Percentiles rank a stretch among this genome's conserved stretches.
Conservation (phyloP, 2,329 filamentous ascomycete species). For the Polytolypa hystricis region DNA sequence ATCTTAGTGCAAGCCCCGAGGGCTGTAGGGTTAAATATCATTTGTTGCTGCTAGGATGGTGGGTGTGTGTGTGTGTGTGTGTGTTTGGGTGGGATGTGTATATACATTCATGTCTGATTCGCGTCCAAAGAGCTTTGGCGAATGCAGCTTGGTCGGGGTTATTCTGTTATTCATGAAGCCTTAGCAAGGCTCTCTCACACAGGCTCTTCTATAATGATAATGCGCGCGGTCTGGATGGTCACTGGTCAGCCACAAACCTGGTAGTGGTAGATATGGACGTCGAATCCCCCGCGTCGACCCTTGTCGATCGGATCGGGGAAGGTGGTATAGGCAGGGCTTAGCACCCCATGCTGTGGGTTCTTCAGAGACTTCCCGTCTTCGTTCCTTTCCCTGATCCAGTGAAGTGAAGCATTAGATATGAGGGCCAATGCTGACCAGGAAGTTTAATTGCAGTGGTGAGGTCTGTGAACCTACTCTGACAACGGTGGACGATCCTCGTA, state of each 20-base stretch:
- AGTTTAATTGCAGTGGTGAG: neutral
- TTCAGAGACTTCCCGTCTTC: conserved; percentile 68
- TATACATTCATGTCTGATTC: conserved; percentile 68
- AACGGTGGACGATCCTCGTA: conserved; percentile 40
- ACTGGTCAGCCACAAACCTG: conserved; percentile 29
- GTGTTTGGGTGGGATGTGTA: no score
- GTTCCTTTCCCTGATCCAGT: conserved; percentile 39
- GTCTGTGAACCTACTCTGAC: conserved; percentile 30
- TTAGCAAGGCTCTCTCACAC: neutral
- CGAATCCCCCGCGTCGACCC: conserved; percentile 60
- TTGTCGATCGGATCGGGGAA: conserved; percentile 61
- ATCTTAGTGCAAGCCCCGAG: no score
- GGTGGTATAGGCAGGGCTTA: conserved; percentile 49
- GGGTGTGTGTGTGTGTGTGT: no score
- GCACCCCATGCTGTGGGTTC: conserved; percentile 39
- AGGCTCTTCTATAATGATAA: neutral
- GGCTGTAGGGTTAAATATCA: no score
- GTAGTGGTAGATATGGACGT: conserved; percentile 78
- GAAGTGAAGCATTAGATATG: conserved; percentile 1
- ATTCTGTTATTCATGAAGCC: conserved; percentile 33
- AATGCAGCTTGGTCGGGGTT: conserved; percentile 54
- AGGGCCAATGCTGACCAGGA: neutral
- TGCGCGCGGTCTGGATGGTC: neutral
- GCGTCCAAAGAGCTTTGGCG: conserved; percentile 62
- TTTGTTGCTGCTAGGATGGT: no score